Evolutionary conservation across 495 filamentous ascomycete genomes (phyloP), one percentile per base, ranked within the genome.

Genomic region (Chaetomium tenue): DNA sequence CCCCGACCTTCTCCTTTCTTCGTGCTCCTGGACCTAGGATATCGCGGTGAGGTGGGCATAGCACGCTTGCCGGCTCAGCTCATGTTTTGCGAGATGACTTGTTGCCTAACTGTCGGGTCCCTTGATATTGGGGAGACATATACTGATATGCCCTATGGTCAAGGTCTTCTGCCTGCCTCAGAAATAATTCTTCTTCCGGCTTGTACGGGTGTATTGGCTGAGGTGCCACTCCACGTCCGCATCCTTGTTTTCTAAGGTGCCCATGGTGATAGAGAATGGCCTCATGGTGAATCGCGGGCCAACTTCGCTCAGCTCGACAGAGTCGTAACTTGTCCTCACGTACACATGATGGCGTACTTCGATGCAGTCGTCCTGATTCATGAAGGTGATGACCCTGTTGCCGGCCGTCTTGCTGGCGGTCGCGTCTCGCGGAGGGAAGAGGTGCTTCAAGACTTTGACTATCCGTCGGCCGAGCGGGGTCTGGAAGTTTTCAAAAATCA

Each of bases 161-260:
- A 37, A 37, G 6, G 9, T 1, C 5, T 37, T 8, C 33, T 37
- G 13, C 33, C 33, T 37, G 13, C 7, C 61, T 67, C 77, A 97
- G 63, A 97, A 84, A 74, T 95, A 94, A 68, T 93, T 91, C 83
- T 96, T 96, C 83, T 97, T 97, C 75, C 83, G 83, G 72, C 87
- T 86, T 39, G 92, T 97, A 69, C 94, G 86, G 1, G 93, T 98
- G 73, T 96, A 98, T 71, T 97, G 93, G 62, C 89, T 94, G 66
- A 98, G 78, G 58, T 90, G 86, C 94, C 94, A 98, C 76, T 98
- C 95, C 39, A 91, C 85, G 80, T 98, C 95, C n/a, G 93, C 93
- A 68, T 92, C 90, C 67, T 95, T 96, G 70, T 93, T 95, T 72
- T 97, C 94, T 52, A 96, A 79, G 3, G 93, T 94, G n/a, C 94